Base-by-base conservation (phyloP, 78 protist genomes). In the Chrysochromulina tobinii region DNA sequence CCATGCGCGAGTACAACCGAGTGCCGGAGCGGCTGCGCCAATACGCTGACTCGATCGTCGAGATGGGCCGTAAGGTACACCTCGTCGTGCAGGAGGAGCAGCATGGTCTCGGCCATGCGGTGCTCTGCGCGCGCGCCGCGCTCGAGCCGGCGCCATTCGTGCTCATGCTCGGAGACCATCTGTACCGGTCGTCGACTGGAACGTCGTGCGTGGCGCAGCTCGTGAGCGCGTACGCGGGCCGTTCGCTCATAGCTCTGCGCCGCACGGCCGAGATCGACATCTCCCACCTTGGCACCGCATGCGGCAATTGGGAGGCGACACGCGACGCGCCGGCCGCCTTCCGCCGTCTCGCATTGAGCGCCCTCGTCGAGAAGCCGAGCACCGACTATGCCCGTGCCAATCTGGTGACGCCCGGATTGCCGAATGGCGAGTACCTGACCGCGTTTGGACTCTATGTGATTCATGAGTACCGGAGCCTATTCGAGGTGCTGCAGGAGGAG, bases 131-230 rank as follows among this genome's bases (percentile, higher is more conserved):
- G n/a, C 79, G 51, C 18, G 38, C 79, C 50, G 79, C 79, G 38
- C 51, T 69, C 25, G 51, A 11, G 38, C 79, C 50, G 15, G 79
- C 38, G 0, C 85, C 85, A 6, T 17, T 18, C 21, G 21, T 83
- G 23, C 48, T 83, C 48, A 14, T 83, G 54, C 67, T 83, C 54
- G 88, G 88, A 3, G 88, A 83, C 48, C 88, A 83, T 51, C 67
- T 83, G 6, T 83, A 83, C 67, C 6, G 14, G 48, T 48, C 88
- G 48, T 3, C 79, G 38, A 2, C 6, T 27, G 38, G 53, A 27
- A 38, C 79, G 25, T 69, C 79, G 51, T 69, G 79, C 79, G 51
- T 27, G 25, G 8, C 9, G 54, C 79, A 69, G 51, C 51, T 69
- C n/a, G 12, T 69, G 7, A 12, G 3, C 55, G 79, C 79, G 51